Evolutionary conservation across 768 basidiomycete genomes (phyloP), one percentile per base, ranked within the genome.

Genomic region (Macrocybe gigantea): DNA sequence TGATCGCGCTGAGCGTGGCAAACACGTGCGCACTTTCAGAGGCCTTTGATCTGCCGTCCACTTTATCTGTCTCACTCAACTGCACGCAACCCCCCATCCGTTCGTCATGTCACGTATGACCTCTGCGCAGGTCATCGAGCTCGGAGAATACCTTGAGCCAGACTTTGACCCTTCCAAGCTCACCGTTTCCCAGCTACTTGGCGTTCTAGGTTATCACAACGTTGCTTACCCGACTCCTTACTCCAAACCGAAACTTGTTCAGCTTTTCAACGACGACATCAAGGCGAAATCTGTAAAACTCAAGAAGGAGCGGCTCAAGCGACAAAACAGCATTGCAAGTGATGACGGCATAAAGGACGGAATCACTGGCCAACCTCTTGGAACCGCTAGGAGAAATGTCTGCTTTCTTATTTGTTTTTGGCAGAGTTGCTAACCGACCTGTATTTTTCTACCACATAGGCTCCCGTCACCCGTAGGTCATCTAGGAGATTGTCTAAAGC

Each of bases 311-410:
- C 72, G 80, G 40, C 49, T 82, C 35, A 80, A 79, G 67, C 78
- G 73, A 53, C 77, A 80, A 61, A 82, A 80, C 44, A 89, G 85
- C 53, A 63, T 75, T 44, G 82, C 91, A 5, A 91, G 88, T 57
- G 85, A 88, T 51, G 83, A 88, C 48, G 90, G 89, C 5, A 92
- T 93, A 45, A 80, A 71, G 35, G 87, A 93, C 62, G 90, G 90
- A 14, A 52, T 82, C n/a, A 91, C 90, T 6, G 90, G 90, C n/a
- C 64, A 75, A 60, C 83, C 77, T 33, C 63, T 92, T 50, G 48
- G 42, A 39, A 36, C 48, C 48, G 49, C 29, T 38, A 33, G 49
- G 8, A 40, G 33, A 22, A 29, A 11, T 7, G 49, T 40, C 5
- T 10, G 32, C 15, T 51, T 45, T 31, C 42, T 15, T 44, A 7